These are phyloP conservation scores for Xerocomellus dryophilus DNA, from an alignment of 768 basidiomycete species.

Conservation along the genomic window DNA sequence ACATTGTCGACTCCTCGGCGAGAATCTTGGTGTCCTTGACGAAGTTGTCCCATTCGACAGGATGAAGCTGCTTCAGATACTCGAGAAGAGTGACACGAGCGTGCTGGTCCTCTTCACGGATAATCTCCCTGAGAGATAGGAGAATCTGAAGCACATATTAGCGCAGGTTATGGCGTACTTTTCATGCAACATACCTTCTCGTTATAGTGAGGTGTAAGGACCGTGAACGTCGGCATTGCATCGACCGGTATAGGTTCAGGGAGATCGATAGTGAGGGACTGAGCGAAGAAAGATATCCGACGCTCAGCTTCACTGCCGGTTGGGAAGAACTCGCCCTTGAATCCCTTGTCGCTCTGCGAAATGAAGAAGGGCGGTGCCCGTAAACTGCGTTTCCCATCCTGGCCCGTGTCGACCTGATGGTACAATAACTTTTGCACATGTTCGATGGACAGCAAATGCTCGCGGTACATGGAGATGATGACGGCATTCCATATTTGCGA, in stretches of 20 bases:
- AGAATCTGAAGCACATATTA: conserved; percentile 60
- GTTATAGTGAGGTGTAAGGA: conserved; percentile 96
- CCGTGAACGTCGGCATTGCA: conserved; percentile 99
- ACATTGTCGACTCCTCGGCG: conserved; percentile 90
- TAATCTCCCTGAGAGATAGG: conserved; percentile 94
- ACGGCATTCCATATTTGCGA: conserved; percentile 99
- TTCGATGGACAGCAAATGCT: conserved; percentile 97
- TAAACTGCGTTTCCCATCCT: conserved; percentile 84
- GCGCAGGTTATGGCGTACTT: not conserved
- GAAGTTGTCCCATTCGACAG: conserved; percentile 99
- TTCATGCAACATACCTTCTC: conserved; percentile 67
- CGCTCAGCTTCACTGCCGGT: conserved; percentile 93
- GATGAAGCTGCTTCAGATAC: conserved; percentile 97
- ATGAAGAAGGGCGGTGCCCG: conserved; percentile 98
- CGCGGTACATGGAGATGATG: conserved; percentile 99
- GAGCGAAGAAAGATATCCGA: conserved; percentile 97
- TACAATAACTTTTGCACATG: conserved; percentile 98
- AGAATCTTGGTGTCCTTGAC: conserved; percentile 99
- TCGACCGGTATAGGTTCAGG: conserved; percentile 94
- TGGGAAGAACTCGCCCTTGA: conserved; percentile 91
- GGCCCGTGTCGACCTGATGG: conserved; percentile 86
- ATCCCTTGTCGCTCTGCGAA: conserved; percentile 84
- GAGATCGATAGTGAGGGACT: conserved; percentile 92
- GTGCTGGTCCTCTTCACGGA: conserved; percentile 96
- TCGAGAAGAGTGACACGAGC: conserved; percentile 95